Evolutionary conservation across 805 yeast species (phyloP).

Genomic region (Metschnikowia corniflorae): DNA sequence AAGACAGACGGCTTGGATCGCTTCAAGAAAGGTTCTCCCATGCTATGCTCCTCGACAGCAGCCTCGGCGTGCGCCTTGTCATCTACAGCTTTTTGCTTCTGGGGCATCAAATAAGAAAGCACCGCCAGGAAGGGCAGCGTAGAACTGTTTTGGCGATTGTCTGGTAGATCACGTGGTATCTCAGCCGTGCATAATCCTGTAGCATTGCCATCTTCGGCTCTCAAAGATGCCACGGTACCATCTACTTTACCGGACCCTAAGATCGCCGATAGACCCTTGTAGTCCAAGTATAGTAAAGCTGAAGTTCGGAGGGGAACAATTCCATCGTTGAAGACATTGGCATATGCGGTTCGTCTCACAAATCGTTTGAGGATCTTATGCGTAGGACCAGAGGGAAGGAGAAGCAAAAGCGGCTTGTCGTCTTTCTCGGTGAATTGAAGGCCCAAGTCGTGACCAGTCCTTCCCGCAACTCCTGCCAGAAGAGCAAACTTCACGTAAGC

Average conservation of each 20-base stretch:
- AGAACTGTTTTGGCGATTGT: conserved; percentile 15
- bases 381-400: conserved; percentile 75
- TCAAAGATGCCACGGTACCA: neutral
- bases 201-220: neutral
- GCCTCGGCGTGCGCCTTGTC: conserved; percentile 7
- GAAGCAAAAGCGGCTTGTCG: conserved; percentile 62
- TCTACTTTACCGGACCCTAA: conserved; percentile 1
- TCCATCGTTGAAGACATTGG: conserved; percentile 90
- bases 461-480: conserved; percentile 86
- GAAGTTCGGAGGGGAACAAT: conserved; percentile 93
- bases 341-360: conserved; percentile 73
- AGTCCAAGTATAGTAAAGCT: conserved; percentile 79
- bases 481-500: conserved; percentile 78
- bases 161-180: conserved; percentile 21
- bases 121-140: conserved; percentile 34
- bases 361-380: conserved; percentile 61
- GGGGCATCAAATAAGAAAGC: conserved; percentile 41
- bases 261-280: conserved; percentile 51
- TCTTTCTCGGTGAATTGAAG: conserved; percentile 46
- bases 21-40: conserved; percentile 12
- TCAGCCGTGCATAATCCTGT: conserved; percentile 9
- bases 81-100: conserved; percentile 25
- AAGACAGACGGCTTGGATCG: conserved; percentile 74
- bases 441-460: conserved; percentile 88
- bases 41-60: conserved; percentile 2